These are phyloP conservation scores for Castanea crenata DNA, from an alignment of 306 rosid species.

Conservation along the genomic window DNA sequence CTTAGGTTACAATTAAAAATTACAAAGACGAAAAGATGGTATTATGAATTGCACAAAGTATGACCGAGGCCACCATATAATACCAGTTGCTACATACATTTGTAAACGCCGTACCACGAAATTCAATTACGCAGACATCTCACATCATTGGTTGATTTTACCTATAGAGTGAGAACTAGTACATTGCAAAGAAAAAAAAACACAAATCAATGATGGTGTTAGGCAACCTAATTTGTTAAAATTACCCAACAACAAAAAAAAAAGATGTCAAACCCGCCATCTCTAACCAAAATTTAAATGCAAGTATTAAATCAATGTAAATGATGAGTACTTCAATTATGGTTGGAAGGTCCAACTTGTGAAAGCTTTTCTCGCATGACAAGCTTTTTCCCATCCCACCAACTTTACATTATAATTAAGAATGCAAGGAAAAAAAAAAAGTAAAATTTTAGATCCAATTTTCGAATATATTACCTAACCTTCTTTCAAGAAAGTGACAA, in stretches of 20 bases:
- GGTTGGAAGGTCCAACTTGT: not conserved
- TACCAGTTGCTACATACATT: too few relatives aligned
- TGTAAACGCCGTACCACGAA: too few relatives aligned
- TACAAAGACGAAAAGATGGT: too few relatives aligned
- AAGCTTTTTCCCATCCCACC: not conserved
- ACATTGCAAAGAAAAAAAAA: not conserved
- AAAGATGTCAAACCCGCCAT: not conserved
- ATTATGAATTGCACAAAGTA: too few relatives aligned
- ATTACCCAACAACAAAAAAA: not conserved
- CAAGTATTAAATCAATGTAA: not conserved
- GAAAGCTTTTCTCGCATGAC: constrained; percentile 11
- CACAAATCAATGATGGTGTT: not conserved
- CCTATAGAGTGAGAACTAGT: not conserved
- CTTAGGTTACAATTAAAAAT: too few relatives aligned
- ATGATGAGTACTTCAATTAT: not conserved
- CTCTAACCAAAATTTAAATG: not conserved
- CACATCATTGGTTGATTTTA: not conserved
- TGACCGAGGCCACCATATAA: too few relatives aligned
- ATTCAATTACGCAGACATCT: too few relatives aligned
- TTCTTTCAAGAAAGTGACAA: not conserved
- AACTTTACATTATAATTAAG: not conserved
- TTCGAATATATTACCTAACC: not conserved
- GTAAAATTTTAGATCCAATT: not conserved
- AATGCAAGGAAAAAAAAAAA: not conserved
- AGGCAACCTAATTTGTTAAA: constrained; percentile 2